A percentile compares a stretch with the other conserved stretches of the same genome.
These are phyloP conservation scores for Nakazawaea siamensis DNA, from an alignment of 805 yeast species.

Conservation along the genomic window DNA sequence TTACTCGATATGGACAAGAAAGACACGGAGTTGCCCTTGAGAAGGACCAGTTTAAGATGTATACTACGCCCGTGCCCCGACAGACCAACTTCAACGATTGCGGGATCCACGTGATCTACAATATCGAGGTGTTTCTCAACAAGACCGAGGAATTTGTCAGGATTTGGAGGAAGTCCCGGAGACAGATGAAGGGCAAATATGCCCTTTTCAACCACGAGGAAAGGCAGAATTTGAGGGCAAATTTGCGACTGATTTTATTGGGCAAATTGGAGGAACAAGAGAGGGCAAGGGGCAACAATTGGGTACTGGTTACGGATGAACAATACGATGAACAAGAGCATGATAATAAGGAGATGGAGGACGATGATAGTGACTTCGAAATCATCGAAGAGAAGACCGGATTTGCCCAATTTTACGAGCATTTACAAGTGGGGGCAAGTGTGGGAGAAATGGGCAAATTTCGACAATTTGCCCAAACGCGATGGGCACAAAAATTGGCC, in stretches of 20 bases:
- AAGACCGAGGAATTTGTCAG: slow-evolving; percentile 34
- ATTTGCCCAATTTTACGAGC: not conserved
- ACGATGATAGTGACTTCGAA: slow-evolving; percentile 23
- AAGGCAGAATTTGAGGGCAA: slow-evolving; percentile 16
- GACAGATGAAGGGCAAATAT: slow-evolving; percentile 12
- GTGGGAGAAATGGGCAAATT: not conserved
- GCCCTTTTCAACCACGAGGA: slow-evolving; percentile 19
- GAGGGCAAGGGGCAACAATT: slow-evolving; percentile 16
- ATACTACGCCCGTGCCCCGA: slow-evolving; percentile 57
- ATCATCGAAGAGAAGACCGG: slow-evolving; percentile 10
- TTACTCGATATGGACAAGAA: slow-evolving; percentile 64
- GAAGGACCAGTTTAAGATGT: slow-evolving; percentile 20
- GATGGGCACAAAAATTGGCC: too few relatives aligned
- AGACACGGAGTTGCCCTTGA: slow-evolving; percentile 29
- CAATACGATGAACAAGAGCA: slow-evolving; percentile 8
- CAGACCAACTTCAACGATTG: slow-evolving; percentile 91
- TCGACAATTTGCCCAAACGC: too few relatives aligned
- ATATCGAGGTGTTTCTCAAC: slow-evolving; percentile 49
- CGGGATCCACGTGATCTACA: slow-evolving; percentile 85
- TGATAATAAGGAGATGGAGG: slow-evolving; percentile 14
- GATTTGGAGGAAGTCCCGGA: slow-evolving; percentile 13
- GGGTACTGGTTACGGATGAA: slow-evolving; percentile 17
- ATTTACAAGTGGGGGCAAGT: not conserved
- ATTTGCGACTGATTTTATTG: slow-evolving; percentile 17
- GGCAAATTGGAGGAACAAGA: slow-evolving; percentile 21